Conservation (phyloP, 257 asterid species). For the Jasminum sambac region DNA sequence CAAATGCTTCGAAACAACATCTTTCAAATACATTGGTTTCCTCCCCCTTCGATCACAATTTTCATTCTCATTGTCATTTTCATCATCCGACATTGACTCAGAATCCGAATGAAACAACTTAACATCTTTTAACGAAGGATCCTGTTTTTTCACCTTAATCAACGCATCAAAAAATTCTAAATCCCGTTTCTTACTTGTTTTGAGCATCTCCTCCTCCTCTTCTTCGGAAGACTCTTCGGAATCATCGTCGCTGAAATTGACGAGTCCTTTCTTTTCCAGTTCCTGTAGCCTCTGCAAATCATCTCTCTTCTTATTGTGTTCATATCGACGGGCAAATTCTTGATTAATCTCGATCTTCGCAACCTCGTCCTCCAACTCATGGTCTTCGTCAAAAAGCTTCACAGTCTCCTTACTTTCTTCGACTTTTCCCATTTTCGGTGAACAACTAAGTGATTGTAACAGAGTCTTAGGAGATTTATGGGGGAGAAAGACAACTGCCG, state of each 20-base stretch:
- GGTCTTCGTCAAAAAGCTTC: slow-evolving; percentile 55
- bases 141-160: slow-evolving; percentile 55
- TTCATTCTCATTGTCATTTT: slow-evolving; percentile 18
- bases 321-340: slow-evolving; percentile 70
- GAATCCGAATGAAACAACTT: slow-evolving; percentile 61
- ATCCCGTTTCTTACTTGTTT: slow-evolving; percentile 41
- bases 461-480: background rate
- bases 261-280: slow-evolving; percentile 67
- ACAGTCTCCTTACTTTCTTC: slow-evolving; percentile 16
- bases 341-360: slow-evolving; percentile 61
- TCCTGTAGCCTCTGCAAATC: slow-evolving; percentile 66
- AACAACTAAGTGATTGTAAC: background rate
- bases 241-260: slow-evolving; percentile 35
- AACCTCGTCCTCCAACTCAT: slow-evolving; percentile 30
- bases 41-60: slow-evolving; percentile 36
- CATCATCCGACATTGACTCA: slow-evolving; percentile 21
- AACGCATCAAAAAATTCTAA: slow-evolving; percentile 57
- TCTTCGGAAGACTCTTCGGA: slow-evolving; percentile 50
- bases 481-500: background rate
- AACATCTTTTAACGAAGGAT: slow-evolving; percentile 63
- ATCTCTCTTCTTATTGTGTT: slow-evolving; percentile 80
- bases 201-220: slow-evolving; percentile 28
- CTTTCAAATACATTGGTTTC: slow-evolving; percentile 77
- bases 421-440: background rate
- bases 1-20: slow-evolving; percentile 64